Base-by-base conservation (phyloP, 2,329 filamentous ascomycete genomes). In the Cytospora paraplurivora region DNA sequence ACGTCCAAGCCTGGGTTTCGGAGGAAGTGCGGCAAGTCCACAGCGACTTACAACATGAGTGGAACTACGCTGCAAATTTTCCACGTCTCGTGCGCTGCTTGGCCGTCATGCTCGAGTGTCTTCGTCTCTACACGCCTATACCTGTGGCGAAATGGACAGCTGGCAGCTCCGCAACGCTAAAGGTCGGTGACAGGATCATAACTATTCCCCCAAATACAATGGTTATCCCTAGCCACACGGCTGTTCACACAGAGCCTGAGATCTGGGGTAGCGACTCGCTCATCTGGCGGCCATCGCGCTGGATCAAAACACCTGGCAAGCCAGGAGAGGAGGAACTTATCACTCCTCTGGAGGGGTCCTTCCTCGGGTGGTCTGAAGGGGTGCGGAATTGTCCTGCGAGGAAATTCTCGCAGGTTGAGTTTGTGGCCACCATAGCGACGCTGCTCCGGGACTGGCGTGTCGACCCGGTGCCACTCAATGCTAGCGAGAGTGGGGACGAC, bases 1-100 rank as follows among this genome's bases (percentile, higher is more conserved):
- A 76, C 2, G 74, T 79, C 3, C 81, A 83, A 63, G 74, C 77
- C 4, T 82, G 78, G 79, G 54, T 81, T 0, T 38, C 7, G 6
- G 74, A 80, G 55, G 80, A 81, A 56, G 69, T 81, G 8, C 44
- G 64, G 0, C 44, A 67, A 12, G 73, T 74, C 4, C 27, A 37
- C 10, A 56, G 62, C 3, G 62, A 69, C 35, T 55, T 67, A 8
- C 41, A 68, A 32, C 62, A 73, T 1, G 54, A 65, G 11, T 67
- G 65, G 64, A 64, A 67, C 12, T 71, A 69, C 54, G 65, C 64
- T 41, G 32, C 50, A 11, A 49, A 70, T 11, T 72, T 69, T 53
- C 61, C 68, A 1, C 35, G 33, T 6, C 67, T 72, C 11, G 69
- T 69, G 32, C 66, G 69, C 7, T 71, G 70, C 55, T 63, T 65